Base-by-base conservation (phyloP, 1,284 basidiomycete genomes). In the Melampsora larici-populina region DNA sequence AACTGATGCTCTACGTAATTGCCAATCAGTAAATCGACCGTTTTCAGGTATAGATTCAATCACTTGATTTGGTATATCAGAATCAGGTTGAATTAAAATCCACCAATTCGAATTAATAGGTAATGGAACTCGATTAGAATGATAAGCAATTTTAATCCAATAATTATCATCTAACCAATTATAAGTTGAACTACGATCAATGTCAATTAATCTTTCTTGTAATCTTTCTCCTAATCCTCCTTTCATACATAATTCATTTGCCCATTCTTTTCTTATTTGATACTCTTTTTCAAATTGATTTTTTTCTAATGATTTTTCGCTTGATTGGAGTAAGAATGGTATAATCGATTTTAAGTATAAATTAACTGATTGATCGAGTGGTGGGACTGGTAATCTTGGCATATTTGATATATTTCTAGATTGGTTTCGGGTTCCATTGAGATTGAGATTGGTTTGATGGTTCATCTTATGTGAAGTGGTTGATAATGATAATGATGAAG, bases 161-260 rank as follows among this genome's bases (percentile, higher is more conserved):
- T 95, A 91, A 75, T 92, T 93, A 85, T 98, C 95, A 81, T 97
- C 89, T 17, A 99, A 88, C 96, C 96, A 98, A 84, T 97, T 97
- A 84, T 91, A 87, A 0, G 92, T 92, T 8, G 94, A 95, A 1
- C 87, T 86, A 81, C 88, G 89, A 85, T 97, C 94, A 66, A 98
- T 79, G 91, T 92, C 91, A 82, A 90, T 86, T 71, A 99, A 86
- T 69, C 95, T 88, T 76, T 92, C 89, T 84, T 98, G 94, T 26
- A 92, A 87, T 46, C 86, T 83, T 60, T 85, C 86, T 11, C 93
- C 93, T 64, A 95, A 85, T 1, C 92, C 91, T 15, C 84, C 84
- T 6, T 81, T 76, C 43, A 84, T 83, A 80, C 89, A 88, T 82
- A 95, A 95, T 80, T 93, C 90, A 68, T 89, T 85, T 2, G 89